A percentile compares a stretch with the other conserved stretches of the same genome.
phyloP scores from a whole-genome alignment of 192 early-diverging fungal genomes.

The Gamsiella multidivaricata region DNA sequence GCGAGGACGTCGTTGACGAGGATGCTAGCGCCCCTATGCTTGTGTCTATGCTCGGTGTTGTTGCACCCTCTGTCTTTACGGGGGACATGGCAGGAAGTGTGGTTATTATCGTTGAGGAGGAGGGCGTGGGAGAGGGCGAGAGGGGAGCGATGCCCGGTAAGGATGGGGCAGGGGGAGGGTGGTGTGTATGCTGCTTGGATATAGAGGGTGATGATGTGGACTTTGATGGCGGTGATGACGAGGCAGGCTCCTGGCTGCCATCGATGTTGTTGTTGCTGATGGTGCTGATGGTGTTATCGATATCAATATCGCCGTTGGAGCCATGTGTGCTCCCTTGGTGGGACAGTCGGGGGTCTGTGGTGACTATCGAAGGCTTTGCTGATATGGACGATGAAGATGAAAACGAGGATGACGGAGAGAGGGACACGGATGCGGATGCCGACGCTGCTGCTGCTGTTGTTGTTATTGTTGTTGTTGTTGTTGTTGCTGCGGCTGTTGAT shows the following conservation, averaged over 20 bases:
- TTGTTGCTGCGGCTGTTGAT: neutral
- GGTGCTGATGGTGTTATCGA: too few species aligned
- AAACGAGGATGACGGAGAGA: neutral
- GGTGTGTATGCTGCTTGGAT: conserved; percentile 1
- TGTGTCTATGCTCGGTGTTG: too few species aligned
- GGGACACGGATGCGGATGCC: neutral
- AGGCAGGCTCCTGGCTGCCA: too few species aligned
- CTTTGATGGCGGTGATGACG: too few species aligned
- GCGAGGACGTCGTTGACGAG: neutral
- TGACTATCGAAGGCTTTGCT: conserved; percentile 10
- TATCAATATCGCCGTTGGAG: too few species aligned
- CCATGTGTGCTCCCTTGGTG: neutral
- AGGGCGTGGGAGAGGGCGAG: conserved; percentile 21
- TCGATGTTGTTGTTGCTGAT: neutral
- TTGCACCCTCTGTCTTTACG: neutral
- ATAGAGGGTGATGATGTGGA: neutral
- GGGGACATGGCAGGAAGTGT: neutral
- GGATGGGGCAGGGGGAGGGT: neutral
- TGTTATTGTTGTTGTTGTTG: neutral
- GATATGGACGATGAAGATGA: conserved; percentile 9
- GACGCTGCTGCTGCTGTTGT: neutral
- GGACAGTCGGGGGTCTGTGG: conserved; percentile 5
- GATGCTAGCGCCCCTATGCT: neutral
- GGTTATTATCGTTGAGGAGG: neutral
- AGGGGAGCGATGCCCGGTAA: conserved; percentile 5